Base-by-base conservation (phyloP, 106 monocot species). In the Amphibolis antarctica region DNA sequence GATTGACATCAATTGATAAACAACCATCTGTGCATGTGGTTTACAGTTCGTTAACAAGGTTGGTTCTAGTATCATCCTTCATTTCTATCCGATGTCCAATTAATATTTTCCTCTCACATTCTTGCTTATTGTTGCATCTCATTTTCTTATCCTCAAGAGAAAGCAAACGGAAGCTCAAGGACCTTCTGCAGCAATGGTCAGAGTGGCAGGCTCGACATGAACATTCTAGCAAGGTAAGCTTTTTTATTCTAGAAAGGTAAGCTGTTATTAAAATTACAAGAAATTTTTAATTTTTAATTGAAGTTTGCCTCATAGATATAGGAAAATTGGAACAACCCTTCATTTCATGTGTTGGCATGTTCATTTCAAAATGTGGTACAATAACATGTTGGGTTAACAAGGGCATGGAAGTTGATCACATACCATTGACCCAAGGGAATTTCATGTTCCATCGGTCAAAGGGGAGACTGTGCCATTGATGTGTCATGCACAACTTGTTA, bases 121-220 rank as follows among this genome's bases (percentile, higher is more conserved):
- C 24, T 60, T 58, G 12, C 12, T 17, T 42, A 21, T 20, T 55
- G 19, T 20, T 55, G 24, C 0, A 12, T 63, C 36, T 36, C 36
- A 36, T 25, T 20, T 6, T 52, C 3, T 50, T 3, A 53, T 66
- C 3, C 60, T 47, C 23, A 64, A 93, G 93, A 77, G 86, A 88
- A 80, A 93, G 93, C 77, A 89, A 86, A 63, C 79, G 72, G 30
- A 86, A 83, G 69, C 88, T 93, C 46, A 76, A 81, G 70, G 86
- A 77, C 36, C 70, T 89, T 65, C 78, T 93, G 83, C 93, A 93
- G 62, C 72, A 89, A 42, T 93, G 93, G 93, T 88, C 86, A 36
- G 69, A 86, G 65, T 93, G 93, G 88, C 82, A 93, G 22, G 75
- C 80, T 50, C 52, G 66, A 17, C 30, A 60, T 59, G 74, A 67